Conservation (phyloP, 2,329 filamentous ascomycete species). For the Colletotrichum salicis region DNA sequence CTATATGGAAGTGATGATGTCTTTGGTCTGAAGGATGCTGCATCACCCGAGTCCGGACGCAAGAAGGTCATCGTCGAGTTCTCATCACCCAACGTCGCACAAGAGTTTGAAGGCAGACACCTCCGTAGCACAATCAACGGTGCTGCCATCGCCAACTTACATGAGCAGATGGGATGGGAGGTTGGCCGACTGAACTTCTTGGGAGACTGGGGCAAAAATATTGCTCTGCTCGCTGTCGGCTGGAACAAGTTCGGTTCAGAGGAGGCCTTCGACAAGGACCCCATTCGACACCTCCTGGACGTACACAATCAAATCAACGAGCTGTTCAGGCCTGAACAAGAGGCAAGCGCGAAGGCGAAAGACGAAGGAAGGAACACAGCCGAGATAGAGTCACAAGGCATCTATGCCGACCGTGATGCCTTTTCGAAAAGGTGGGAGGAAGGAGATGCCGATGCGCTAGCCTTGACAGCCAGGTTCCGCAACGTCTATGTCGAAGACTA, state of each 20-base stretch:
- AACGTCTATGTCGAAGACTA: slow-evolving; percentile 69
- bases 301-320: slow-evolving; percentile 77
- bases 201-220: slow-evolving; percentile 83
- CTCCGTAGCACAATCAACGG: slow-evolving; percentile 82
- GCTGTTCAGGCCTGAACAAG: slow-evolving; percentile 70
- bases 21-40: slow-evolving; percentile 65
- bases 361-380: slow-evolving; percentile 56
- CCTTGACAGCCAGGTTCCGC: slow-evolving; percentile 68
- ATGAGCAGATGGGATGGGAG: slow-evolving; percentile 76
- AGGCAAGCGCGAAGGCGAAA: slow-evolving; percentile 63
- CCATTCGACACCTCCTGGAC: slow-evolving; percentile 77
- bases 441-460: slow-evolving; percentile 65
- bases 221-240: slow-evolving; percentile 73
- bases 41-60: slow-evolving; percentile 48
- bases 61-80: slow-evolving; percentile 75
- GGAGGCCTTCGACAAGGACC: slow-evolving; percentile 70
- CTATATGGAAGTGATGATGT: slow-evolving; percentile 70
- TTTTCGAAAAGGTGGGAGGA: slow-evolving; percentile 72
- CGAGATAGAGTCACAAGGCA: slow-evolving; percentile 53
- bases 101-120: slow-evolving; percentile 80
- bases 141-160: slow-evolving; percentile 76
- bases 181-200: slow-evolving; percentile 79
- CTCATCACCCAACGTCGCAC: slow-evolving; percentile 81
- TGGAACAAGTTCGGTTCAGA: slow-evolving; percentile 76
- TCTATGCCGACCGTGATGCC: slow-evolving; percentile 65